Evolutionary conservation across 192 early-diverging fungal species (phyloP).

Genomic region (Allomyces javanicus): DNA sequence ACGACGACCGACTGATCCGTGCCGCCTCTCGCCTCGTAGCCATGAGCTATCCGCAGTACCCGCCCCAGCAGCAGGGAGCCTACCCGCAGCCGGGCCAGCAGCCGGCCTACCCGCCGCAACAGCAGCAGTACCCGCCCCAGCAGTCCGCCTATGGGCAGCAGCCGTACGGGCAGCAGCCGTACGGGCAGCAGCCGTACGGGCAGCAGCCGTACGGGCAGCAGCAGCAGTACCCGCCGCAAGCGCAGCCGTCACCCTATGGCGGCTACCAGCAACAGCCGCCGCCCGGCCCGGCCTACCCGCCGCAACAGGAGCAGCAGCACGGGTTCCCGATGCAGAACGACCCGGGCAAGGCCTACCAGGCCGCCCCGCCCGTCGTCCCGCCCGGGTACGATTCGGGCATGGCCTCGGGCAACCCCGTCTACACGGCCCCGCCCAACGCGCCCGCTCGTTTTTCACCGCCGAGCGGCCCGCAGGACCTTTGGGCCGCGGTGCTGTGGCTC

Average conservation of each 20-base stretch:
- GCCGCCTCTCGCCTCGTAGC: too few species aligned
- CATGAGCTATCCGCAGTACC: too few species aligned
- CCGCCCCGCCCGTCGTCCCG: background rate
- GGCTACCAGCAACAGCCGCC: background rate
- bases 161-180: too few species aligned
- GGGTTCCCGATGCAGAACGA: background rate
- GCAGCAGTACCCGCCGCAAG: background rate
- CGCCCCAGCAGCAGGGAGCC: background rate
- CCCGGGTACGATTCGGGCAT: too few species aligned
- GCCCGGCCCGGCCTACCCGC: background rate
- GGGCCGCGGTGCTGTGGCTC: background rate
- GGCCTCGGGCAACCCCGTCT: too few species aligned
- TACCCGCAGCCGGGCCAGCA: background rate
- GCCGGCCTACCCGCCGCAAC: background rate
- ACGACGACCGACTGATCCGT: too few species aligned
- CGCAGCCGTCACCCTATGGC: background rate
- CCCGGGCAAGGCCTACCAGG: too few species aligned
- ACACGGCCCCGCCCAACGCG: too few species aligned
- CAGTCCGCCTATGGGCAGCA: too few species aligned
- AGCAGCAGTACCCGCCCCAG: background rate
- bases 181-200: too few species aligned
- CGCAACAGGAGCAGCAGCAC: background rate
- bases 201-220: too few species aligned
- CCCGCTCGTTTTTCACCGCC: background rate
- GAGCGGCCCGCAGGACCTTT: background rate